Evolutionary conservation across 176 grass and related monocot genomes (phyloP), one percentile per base, ranked within the genome.

Genomic region (Lolium perenne): DNA sequence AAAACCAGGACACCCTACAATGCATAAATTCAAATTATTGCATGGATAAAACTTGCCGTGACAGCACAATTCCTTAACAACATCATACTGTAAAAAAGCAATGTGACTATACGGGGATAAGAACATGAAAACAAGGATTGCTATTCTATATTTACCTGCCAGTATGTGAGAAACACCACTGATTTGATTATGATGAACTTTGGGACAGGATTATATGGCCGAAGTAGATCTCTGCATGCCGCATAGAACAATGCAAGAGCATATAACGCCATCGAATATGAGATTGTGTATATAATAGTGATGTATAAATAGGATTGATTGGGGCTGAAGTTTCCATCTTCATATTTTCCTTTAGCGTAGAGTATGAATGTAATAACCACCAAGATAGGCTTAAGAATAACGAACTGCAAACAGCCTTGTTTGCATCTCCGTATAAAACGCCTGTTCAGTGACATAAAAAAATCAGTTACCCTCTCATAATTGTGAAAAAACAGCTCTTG

Each of bases 181-280:
- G 97, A 99, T 91, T 99, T 96, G 57, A 99, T 94, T 74, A 99
- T 94, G 78, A 96, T 92, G 79, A 99, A 99, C 86, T 99, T 99
- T 15, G 97, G 94, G 38, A 99, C 92, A 3, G 97, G 97, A 66
- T 99, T 99, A 82, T 88, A 99, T 73, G 97, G 94, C 32, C 92
- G 64, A 77, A 99, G 92, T 35, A 99, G 85, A 88, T 99, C 94
- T 82, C 92, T 93, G 51, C 97, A 99, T 26, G 97, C 97, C 84
- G 87, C 92, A 79, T 99, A 99, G 90, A 99, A 96, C 56, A 99
- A 85, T 54, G 87, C 97, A 20, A 99, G 91, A 76, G 97, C 85
- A 84, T 99, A 99, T 66, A 99, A 64, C 6, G 97, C 97, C 83
- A 94, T 92, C 0, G 97, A 99, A 76, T 95, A 99, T 61, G 97